Conservation (phyloP, 2,329 filamentous ascomycete species). For the Endoconidiophora laricicola region DNA sequence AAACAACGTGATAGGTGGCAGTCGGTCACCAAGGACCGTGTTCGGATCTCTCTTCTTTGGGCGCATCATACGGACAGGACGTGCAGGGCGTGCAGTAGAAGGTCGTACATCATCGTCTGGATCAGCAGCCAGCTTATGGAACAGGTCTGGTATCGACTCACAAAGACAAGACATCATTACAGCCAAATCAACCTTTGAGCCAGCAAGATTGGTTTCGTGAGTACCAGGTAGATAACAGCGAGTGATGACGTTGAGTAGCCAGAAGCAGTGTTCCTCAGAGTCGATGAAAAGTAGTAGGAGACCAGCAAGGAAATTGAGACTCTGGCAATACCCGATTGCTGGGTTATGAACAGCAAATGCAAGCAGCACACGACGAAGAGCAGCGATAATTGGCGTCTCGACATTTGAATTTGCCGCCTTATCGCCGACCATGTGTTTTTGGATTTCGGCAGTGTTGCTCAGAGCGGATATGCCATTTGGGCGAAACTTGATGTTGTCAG, state of each 20-base stretch:
- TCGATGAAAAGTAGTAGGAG: conserved; percentile 75
- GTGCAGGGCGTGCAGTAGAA: conserved; percentile 16
- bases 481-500: conserved; percentile 84
- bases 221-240: conserved; percentile 77
- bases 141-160: conserved; percentile 67
- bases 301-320: conserved; percentile 84
- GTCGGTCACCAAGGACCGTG: conserved; percentile 31
- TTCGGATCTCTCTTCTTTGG: conserved; percentile 25
- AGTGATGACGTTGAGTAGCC: conserved; percentile 85
- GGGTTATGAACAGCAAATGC: conserved; percentile 87
- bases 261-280: conserved; percentile 80
- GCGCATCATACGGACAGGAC: conserved; percentile 11
- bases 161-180: conserved; percentile 79
- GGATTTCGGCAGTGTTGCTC: conserved; percentile 19
- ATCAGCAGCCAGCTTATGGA: conserved; percentile 74
- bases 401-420: conserved; percentile 22
- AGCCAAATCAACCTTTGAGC: conserved; percentile 83
- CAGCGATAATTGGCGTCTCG: conserved; percentile 47
- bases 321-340: conserved; percentile 86
- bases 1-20: conserved; percentile 81
- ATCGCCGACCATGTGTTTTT: conserved; percentile 22
- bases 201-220: conserved; percentile 77
- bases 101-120: conserved; percentile 35
- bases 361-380: conserved; percentile 69
- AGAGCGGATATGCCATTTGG: conserved; percentile 30